These are phyloP conservation scores for Blastobotrys robertii DNA, from an alignment of 805 yeast genomes.

Conservation along the genomic window DNA sequence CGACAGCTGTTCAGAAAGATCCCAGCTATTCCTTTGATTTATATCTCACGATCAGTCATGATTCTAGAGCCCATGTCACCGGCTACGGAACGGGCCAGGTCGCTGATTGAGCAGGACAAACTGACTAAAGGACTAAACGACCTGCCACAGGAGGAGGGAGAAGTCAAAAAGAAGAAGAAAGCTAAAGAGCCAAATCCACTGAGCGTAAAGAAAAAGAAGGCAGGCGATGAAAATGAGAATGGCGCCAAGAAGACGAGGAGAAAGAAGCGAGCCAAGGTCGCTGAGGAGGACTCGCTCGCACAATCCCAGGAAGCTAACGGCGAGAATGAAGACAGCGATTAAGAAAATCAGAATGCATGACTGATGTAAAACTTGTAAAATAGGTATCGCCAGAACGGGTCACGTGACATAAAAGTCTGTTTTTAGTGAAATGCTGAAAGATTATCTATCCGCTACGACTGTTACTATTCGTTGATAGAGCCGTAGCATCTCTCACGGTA, in stretches of 20 bases:
- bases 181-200: slow-evolving; percentile 85
- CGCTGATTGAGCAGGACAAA: slow-evolving; percentile 51
- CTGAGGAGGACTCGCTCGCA: too few relatives aligned
- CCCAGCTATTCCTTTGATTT: slow-evolving; percentile 86
- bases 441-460: too few relatives aligned
- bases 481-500: too few relatives aligned
- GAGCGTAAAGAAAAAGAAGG: slow-evolving; percentile 70
- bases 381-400: too few relatives aligned
- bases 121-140: slow-evolving; percentile 73
- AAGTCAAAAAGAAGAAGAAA: slow-evolving; percentile 15
- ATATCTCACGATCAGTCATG: slow-evolving; percentile 86
- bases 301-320: too few relatives aligned
- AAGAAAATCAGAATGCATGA: too few relatives aligned
- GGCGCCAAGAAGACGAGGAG: slow-evolving; percentile 13
- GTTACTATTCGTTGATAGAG: too few relatives aligned
- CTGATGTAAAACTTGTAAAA: too few relatives aligned
- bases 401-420: too few relatives aligned
- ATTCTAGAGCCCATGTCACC: slow-evolving; percentile 87
- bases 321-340: too few relatives aligned
- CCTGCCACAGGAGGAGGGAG: slow-evolving; percentile 24
- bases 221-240: slow-evolving; percentile 11
- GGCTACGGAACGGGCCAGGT: slow-evolving; percentile 47
- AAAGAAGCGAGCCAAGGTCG: slow-evolving; percentile 2
- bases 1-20: slow-evolving; percentile 60
- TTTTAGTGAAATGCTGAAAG: too few relatives aligned